Base-by-base conservation (phyloP, 257 asterid species). In the Ehretia macrophylla region DNA sequence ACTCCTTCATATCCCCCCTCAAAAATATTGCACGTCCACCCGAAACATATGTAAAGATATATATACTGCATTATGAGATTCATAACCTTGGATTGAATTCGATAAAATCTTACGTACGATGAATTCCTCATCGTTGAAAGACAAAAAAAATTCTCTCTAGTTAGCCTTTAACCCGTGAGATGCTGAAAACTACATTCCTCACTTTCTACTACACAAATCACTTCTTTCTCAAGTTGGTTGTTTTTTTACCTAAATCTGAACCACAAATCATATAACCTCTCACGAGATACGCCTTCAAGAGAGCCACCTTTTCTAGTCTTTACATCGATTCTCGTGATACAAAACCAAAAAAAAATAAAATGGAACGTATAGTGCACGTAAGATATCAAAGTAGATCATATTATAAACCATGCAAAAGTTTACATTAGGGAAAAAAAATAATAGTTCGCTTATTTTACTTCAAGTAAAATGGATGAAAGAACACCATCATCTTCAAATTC, bases 401-500 rank as follows among this genome's bases (percentile, higher is more conserved):
- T 10, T 42, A 42, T 42, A 42, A 42, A 42, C 47, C 47, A 42
- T 42, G 47, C 47, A 42, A 14, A 42, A 42, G 5, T 42, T 42
- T 2, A 27, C 35, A 6, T 3, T 27, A 27, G 35, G 35, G 6
- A 27, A 27, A 27, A 27, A 6, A 27, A 27, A 6, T 27, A 42
- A 38, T 38, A 38, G 11, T 38, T 38, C 44, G 9, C 44, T 38
- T 38, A 38, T 38, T 38, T 38, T 38, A 5, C 44, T 38, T 10
- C 47, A 42, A 42, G 14, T 14, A 61, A 59, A 69, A 85, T 79
- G 88, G 82, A 85, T 50, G 69, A 59, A 73, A 67, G 66, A 72
- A 66, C 78, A 68, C 22, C 81, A 56, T 81, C 83, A 58, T 27
- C 81, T 59, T 81, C 83, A 56, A 75, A 65, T 64, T 48, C 82